Evolutionary conservation across 257 asterid species (phyloP), one percentile per base, ranked within the genome.

Genomic region (Penstemon newberryi): DNA sequence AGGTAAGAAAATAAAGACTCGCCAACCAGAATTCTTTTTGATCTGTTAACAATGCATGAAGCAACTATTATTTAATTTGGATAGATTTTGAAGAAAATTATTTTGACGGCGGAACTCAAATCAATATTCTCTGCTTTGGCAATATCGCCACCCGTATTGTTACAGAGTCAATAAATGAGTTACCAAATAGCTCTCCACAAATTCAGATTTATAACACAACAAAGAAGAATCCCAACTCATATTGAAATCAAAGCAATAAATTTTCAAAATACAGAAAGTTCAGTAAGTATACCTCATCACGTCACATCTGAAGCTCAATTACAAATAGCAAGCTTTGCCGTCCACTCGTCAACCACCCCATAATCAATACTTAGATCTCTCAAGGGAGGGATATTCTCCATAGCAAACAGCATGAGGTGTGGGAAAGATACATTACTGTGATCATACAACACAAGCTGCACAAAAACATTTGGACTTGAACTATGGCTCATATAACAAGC

Each of bases 401-500:
- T 73, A 8, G 98, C 93, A 80, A 92, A 90, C 51, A 92, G 75
- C 97, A 92, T 92, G n/a, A 90, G 80, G 71, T 74, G 97, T 8
- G 97, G 98, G 56, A 92, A 92, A 19, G 89, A 85, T 12, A 86
- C 67, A 59, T 76, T 85, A 63, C 83, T 86, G 75, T 92, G 98
- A 80, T 89, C 97, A 66, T 71, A 82, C 73, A 92, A 73, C 43
- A 92, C 98, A 6, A 78, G 86, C 81, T 92, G 98, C 82, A 92
- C 95, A 51, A 92, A 55, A 4, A 80, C 87, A 56, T 92, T 92
- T 3, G 98, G 95, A 44, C 80, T 73, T 43, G 88, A 75, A 71
- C 93, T 86, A 73, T 89, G 96, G 84, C 98, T 89, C 73, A 92
- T 71, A 61, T 89, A 92, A 77, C 98, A 89, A 18, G 98, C 96